Evolutionary conservation across 108 stramenopile genomes (phyloP).

Genomic region (Stephanodiscus minutulus): DNA sequence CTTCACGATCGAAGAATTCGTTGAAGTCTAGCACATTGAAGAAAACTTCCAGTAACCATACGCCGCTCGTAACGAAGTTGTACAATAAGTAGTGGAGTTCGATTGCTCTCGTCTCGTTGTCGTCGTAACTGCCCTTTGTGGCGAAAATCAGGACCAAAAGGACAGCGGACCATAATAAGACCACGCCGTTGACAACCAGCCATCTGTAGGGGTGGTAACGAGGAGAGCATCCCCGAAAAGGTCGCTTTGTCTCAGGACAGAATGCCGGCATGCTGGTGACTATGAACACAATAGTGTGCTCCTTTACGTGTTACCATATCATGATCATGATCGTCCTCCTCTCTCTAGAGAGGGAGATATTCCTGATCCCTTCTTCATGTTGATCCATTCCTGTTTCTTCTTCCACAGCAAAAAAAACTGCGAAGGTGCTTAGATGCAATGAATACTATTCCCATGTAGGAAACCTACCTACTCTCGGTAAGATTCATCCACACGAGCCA

Average conservation of each 20-base stretch:
- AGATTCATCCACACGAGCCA: too few species aligned
- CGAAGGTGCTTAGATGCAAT: too few species aligned
- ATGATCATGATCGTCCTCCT: too few species aligned
- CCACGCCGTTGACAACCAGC: conserved; percentile 14
- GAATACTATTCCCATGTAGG: too few species aligned
- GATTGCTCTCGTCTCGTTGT: neutral
- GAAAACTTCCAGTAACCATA: conserved; percentile 25
- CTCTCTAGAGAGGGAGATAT: too few species aligned
- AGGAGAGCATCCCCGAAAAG: conserved; percentile 18
- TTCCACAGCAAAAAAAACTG: too few species aligned
- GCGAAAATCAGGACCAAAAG: conserved; percentile 4
- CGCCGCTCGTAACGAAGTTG: conserved; percentile 20
- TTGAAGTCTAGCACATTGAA: conserved; percentile 21
- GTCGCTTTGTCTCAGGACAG: neutral
- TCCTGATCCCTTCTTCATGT: too few species aligned
- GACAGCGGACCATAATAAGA: conserved; percentile 20
- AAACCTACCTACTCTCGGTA: too few species aligned
- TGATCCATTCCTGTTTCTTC: too few species aligned
- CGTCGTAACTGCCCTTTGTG: conserved; percentile 2
- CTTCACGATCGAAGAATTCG: conserved; percentile 14
- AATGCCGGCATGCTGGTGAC: neutral
- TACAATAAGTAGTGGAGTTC: conserved; percentile 25
- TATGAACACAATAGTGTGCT: too few species aligned
- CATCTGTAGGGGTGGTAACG: conserved; percentile 19
- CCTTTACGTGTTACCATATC: too few species aligned